Base-by-base conservation (phyloP, 2,329 filamentous ascomycete species). In the Neospermospora avenae region DNA sequence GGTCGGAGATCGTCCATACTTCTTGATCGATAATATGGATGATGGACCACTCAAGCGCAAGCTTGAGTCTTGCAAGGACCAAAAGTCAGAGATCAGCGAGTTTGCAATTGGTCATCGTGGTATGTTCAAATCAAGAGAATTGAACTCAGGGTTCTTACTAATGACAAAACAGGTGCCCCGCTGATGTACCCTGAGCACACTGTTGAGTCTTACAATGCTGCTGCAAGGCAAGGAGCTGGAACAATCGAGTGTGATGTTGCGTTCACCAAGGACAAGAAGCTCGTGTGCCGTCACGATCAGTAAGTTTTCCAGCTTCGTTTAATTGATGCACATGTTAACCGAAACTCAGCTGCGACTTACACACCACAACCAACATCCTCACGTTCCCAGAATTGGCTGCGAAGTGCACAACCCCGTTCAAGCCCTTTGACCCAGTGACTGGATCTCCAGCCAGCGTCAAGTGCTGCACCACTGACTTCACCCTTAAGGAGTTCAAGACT, bases 361-460 rank as follows among this genome's bases (percentile, higher is more conserved):
- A 54, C 35, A 54, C 51, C 51, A 54, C 51, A 42, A 54, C 51
- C 20, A 54, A 54, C 22, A 54, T 54, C 35, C 37, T 54, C 35
- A 54, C 35, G 3, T 42, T 54, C 14, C 51, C 51, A n/a, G 13
- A 13, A 3, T n/a, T 54, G 13, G 51, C 51, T n/a, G 51, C 51
- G 5, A 54, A 54, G 39, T 54, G 51, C 20, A 54, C 51, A 5
- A 54, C 51, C 3, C 51, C 51, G 25, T 54, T 54, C 35, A 54
- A 37, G 20, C 51, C 51, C 7, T 54, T 28, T 34, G 51, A 54
- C 7, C 51, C 51, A 28, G 51, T 13, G 1, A 54, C 51, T 18
- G 35, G 51, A 1, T 28, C 24, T 10, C 34, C 51, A 2, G 51
- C 51, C 34, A 41, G 22, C 2, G 51, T 20, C 22, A 54, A 54